These are phyloP conservation scores for Rutstroemia sp. DNA, from an alignment of 2,329 filamentous ascomycete species.

Conservation along the genomic window DNA sequence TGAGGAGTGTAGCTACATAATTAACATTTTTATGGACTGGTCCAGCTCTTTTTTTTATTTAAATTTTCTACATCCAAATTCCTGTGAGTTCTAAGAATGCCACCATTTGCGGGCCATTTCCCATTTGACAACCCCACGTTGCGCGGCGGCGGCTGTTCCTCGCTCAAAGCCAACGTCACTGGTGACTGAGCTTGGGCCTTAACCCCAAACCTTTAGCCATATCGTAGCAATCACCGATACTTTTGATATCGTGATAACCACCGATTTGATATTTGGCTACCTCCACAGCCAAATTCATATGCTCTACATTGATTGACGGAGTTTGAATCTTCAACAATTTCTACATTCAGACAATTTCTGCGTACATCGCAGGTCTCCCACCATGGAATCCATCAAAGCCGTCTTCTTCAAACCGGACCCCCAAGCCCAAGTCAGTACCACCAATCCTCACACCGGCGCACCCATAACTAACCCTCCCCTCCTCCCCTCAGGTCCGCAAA, in stretches of 20 bases:
- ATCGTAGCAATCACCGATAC: not conserved
- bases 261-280: not conserved
- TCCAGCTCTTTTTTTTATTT: too few species aligned
- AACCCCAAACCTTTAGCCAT: not conserved
- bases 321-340: not conserved
- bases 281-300: too few species aligned
- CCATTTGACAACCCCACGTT: constrained; percentile 1
- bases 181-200: constrained; percentile 5
- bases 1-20: too few species aligned
- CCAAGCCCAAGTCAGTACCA: constrained; percentile 68
- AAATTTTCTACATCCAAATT: too few species aligned
- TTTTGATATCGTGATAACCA: not conserved
- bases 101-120: not conserved
- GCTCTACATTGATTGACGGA: too few species aligned
- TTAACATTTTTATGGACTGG: too few species aligned
- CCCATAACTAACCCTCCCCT: not conserved
- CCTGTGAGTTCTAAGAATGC: not conserved
- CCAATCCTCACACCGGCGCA: not conserved
- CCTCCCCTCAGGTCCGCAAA: constrained; percentile 68
- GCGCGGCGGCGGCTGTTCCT: not conserved
- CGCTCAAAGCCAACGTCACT: not conserved
- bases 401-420: constrained; percentile 92
- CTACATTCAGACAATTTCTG: not conserved
- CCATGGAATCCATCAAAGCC: constrained; percentile 79
- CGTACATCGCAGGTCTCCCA: not conserved